A percentile compares a stretch with the other conserved stretches of the same genome.
Conservation (phyloP, 129 eudicot species). For the Helichrysum umbraculigerum region DNA sequence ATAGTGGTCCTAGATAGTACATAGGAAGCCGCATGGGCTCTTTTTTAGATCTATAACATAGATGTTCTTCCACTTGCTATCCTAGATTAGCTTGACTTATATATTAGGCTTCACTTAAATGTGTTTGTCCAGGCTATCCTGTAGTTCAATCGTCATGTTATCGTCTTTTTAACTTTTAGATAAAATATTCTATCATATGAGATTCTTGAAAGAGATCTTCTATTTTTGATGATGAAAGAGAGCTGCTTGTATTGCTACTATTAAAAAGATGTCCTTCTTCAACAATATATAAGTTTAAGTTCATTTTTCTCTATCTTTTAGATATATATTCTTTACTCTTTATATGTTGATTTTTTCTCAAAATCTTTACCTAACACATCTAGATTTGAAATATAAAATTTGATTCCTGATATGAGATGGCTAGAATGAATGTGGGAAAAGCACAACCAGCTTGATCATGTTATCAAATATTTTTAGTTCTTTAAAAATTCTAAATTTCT, state of each 20-base stretch:
- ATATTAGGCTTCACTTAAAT: neutral
- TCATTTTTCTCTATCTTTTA: neutral
- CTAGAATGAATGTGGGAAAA: conserved; percentile 2
- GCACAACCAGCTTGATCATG: neutral
- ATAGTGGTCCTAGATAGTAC: neutral
- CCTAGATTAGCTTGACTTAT: conserved; percentile 1
- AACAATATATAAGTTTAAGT: neutral
- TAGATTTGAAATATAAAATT: neutral
- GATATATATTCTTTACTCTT: neutral
- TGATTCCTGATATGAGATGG: neutral
- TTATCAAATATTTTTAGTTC: neutral
- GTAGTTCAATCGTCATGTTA: neutral
- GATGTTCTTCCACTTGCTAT: neutral
- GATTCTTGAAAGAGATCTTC: conserved; percentile 4
- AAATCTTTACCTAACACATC: neutral
- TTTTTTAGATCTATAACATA: neutral
- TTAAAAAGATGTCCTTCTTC: conserved; percentile 8
- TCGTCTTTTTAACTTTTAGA: neutral
- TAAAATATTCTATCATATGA: neutral
- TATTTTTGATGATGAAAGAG: neutral
- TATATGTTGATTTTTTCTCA: neutral
- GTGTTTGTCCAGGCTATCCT: neutral
- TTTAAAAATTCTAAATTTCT: neutral
- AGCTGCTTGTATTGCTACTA: neutral
- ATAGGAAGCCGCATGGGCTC: neutral